phyloP scores from a whole-genome alignment of 2,329 filamentous ascomycete species.

The Aureobasidium sp. region DNA sequence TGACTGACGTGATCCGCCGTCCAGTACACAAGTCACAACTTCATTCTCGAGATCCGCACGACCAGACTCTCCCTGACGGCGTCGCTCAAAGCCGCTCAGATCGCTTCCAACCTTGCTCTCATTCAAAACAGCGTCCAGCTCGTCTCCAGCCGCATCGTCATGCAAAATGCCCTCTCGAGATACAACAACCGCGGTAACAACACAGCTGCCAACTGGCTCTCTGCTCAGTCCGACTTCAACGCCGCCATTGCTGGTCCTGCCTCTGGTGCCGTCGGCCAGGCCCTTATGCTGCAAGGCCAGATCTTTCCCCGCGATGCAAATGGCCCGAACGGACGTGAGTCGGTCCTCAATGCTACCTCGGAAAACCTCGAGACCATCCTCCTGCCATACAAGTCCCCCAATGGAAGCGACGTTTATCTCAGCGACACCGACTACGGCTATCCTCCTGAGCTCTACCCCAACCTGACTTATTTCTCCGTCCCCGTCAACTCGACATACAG shows the following conservation, averaged over 20 bases:
- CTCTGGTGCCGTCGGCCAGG: conserved; percentile 39
- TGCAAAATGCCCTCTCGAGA: conserved; percentile 45
- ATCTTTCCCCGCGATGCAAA: conserved; percentile 64
- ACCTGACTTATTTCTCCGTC: conserved; percentile 56
- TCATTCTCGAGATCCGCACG: conserved; percentile 51
- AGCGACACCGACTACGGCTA: conserved; percentile 59
- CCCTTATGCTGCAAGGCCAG: conserved; percentile 60
- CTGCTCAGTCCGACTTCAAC: conserved; percentile 57
- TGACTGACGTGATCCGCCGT: conserved; percentile 13
- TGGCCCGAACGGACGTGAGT: conserved; percentile 41
- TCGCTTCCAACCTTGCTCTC: conserved; percentile 70
- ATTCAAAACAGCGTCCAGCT: conserved; percentile 68
- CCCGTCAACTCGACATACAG: conserved; percentile 31
- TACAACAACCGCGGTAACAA: conserved; percentile 51
- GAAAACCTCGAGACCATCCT: conserved; percentile 39
- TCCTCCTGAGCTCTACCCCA: conserved; percentile 67
- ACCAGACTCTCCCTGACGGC: conserved; percentile 66
- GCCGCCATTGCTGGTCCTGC: conserved; percentile 57
- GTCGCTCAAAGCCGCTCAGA: conserved; percentile 76
- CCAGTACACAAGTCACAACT: conserved; percentile 55
- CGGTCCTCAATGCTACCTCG: conserved; percentile 58
- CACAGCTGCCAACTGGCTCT: conserved; percentile 52
- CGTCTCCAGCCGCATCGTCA: conserved; percentile 57
- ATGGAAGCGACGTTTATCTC: conserved; percentile 55
- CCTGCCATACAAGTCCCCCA: conserved; percentile 54